Percentiles rank a stretch among this genome's conserved stretches.
Conservation (phyloP, 2,329 filamentous ascomycete species). For the Sclerotinia nivalis region DNA sequence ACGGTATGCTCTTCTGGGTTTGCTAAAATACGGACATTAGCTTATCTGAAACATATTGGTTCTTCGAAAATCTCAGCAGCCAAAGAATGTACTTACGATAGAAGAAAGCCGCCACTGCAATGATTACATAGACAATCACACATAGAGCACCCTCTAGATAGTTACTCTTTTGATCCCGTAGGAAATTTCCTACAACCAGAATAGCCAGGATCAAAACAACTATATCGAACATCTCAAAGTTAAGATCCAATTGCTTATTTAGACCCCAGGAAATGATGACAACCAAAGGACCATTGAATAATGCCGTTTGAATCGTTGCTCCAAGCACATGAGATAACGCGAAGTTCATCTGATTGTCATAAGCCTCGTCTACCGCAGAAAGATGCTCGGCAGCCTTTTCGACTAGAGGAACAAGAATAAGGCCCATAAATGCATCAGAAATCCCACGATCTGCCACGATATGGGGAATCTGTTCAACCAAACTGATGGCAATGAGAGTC, state of each 20-base stretch:
- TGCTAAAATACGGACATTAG: conserved; percentile 13
- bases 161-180: conserved; percentile 85
- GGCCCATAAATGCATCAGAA: conserved; percentile 61
- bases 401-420: conserved; percentile 79
- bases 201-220: conserved; percentile 80
- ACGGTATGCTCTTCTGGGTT: background rate
- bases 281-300: conserved; percentile 82
- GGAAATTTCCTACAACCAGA: conserved; percentile 82
- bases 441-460: conserved; percentile 55
- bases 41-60: background rate
- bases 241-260: conserved; percentile 68
- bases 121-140: conserved; percentile 63
- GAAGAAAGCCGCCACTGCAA: conserved; percentile 59
- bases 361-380: conserved; percentile 82
- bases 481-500: conserved; percentile 69
- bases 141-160: conserved; percentile 87
- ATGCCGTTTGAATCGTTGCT: conserved; percentile 83
- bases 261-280: conserved; percentile 83
- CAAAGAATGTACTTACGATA: conserved; percentile 48
- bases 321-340: conserved; percentile 48
- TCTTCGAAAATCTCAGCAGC: background rate
- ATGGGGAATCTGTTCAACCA: conserved; percentile 70
- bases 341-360: conserved; percentile 67
- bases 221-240: conserved; percentile 89
- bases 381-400: conserved; percentile 87